Base-by-base conservation (phyloP, 257 asterid species). In the Solanum appendiculatum region DNA sequence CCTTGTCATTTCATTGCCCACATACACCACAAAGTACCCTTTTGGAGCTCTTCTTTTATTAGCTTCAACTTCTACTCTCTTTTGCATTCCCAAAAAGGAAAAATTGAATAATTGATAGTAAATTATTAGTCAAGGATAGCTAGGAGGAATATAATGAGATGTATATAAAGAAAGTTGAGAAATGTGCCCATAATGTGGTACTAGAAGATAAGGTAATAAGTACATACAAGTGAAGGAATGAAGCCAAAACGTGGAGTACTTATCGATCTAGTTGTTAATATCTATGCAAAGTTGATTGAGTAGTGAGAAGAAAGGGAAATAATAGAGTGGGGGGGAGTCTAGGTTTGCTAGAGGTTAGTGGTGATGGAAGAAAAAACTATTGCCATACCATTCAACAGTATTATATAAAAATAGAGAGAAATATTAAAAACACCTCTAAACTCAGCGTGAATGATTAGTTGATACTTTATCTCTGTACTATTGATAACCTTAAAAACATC, bases 11-110 rank as follows among this genome's bases (percentile, higher is more conserved):
- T 89, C 88, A 37, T 39, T 88, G 0, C 98, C 98, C 40, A 95
- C 98, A 75, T 95, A 94, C 86, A 95, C 98, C 88, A 92, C 97
- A 85, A 95, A 95, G 86, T 95, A 95, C 11, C 98, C 97, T 82
- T 89, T 94, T 60, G 94, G 96, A 86, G 95, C 93, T 44, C 89
- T 88, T 86, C 58, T 93, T 70, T 83, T 68, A 33, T 83, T 18
- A 51, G 60, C 56, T 51, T 74, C 89, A 33, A 25, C 66, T 73
- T 77, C 91, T 54, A 88, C 88, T 87, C 87, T 91, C 85, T 66
- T 91, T n/a, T 75, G 88, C 95, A 91, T 92, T 51, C 74, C 46
- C 48, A 12, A 10, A 23, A 48, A 29, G 29, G 39, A 9, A 87
- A n/a, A 33, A 33, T 33, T 23, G 44, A 77, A 40, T 27, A 64